Evolutionary conservation across 257 asterid genomes (phyloP), one percentile per base, ranked within the genome.

Genomic region (Paraleonurus japonicus): DNA sequence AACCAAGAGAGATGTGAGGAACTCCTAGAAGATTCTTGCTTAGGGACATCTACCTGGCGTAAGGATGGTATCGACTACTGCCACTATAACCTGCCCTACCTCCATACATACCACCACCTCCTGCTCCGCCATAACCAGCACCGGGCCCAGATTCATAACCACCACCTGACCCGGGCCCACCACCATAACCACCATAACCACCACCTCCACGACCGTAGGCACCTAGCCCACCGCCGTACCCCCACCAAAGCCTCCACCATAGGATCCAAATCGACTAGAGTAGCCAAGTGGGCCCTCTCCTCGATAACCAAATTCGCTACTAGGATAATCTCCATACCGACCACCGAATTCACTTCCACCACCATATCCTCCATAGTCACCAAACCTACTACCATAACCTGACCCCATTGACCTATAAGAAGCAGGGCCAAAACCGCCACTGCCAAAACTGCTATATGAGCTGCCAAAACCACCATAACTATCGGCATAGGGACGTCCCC

Each of bases 61-160:
- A 93, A 61, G 98, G 98, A 83, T 93, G 98, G 77, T 90, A 93
- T 32, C 96, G 94, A 80, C 95, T 88, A 82, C 90, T 72, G 79
- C 96, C 90, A 81, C 98, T 86, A 86, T 90, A 90, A 72, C 97
- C 96, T 80, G 92, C 82, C 84, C 98, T 93, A 85, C 95, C 88
- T 69, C 96, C 98, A 83, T 93, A 90, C 74, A 86, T 17, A 20
- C 98, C 79, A 8, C 96, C 96, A 65, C 96, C 96, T 70, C 90
- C 97, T 67, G 89, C 72, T 77, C 92, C 90, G 48, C 91, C 87
- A 78, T 84, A 87, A 78, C 95, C 81, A 65, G 87, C 86, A 72
- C 92, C 82, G 27, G 90, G 89, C 73, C 90, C 96, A 43, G 97
- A 80, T 7, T 87, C 97, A 88, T 84, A 90, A 32, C 94, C 90